Conservation (phyloP, 345 rosid genomes). For the Murraya koenigii region DNA sequence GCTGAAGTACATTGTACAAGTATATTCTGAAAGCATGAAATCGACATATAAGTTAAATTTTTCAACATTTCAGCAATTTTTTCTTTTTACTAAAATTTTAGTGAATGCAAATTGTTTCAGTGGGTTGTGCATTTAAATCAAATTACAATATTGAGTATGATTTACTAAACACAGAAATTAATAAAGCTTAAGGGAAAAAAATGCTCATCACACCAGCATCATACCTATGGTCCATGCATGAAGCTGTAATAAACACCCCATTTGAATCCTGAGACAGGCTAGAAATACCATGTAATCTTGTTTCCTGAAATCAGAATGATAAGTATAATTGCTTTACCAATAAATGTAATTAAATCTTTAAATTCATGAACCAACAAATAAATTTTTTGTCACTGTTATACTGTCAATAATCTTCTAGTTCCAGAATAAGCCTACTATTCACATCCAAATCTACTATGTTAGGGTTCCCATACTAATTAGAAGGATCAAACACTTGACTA, state of each 20-base stretch:
- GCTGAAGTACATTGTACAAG: slow-evolving; percentile 73
- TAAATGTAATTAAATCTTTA: background rate
- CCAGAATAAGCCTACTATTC: background rate
- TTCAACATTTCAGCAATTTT: background rate
- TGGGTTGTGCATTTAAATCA: background rate
- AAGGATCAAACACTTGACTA: background rate
- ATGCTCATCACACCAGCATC: background rate
- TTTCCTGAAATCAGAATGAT: slow-evolving; percentile 48
- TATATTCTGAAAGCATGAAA: slow-evolving; percentile 48
- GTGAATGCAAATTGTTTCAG: background rate
- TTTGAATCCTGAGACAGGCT: slow-evolving; percentile 83
- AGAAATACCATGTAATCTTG: slow-evolving; percentile 71
- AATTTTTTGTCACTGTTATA: background rate
- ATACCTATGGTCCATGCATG: slow-evolving; percentile 92
- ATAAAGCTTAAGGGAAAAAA: background rate
- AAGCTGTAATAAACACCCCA: slow-evolving; percentile 77
- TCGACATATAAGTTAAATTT: slow-evolving; percentile 9
- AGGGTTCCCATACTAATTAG: background rate
- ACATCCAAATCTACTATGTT: background rate
- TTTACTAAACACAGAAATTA: background rate
- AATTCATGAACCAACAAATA: background rate
- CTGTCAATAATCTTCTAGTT: background rate
- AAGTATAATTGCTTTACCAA: background rate
- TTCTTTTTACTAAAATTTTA: background rate
- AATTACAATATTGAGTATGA: background rate